Percentiles rank a stretch among this genome's conserved stretches.
Conservation (phyloP, 2,329 filamentous ascomycete genomes). For the Teratosphaeria zuluensis region DNA sequence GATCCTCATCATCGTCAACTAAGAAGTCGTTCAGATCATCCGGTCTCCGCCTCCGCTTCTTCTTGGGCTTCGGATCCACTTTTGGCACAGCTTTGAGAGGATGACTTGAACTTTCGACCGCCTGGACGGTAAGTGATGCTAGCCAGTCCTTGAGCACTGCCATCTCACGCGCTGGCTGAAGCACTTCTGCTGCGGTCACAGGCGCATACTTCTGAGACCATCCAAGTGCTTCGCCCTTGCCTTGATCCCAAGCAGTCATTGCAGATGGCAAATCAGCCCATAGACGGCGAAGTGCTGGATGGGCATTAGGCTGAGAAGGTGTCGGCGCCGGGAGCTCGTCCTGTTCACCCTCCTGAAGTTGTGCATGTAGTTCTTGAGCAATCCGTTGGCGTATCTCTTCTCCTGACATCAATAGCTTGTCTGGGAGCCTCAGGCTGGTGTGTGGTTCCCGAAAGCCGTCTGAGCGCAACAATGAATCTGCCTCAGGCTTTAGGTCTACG, state of each 20-base stretch:
- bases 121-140: constrained; percentile 60
- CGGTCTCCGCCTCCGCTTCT: constrained; percentile 48
- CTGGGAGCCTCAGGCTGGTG: constrained; percentile 17
- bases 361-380: constrained; percentile 18
- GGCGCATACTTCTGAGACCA: constrained; percentile 89
- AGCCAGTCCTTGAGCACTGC: constrained; percentile 72
- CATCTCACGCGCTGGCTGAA: constrained; percentile 65
- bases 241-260: constrained; percentile 72
- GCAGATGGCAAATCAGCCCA: constrained; percentile 50
- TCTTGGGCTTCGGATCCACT: constrained; percentile 38
- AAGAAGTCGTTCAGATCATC: constrained; percentile 74
- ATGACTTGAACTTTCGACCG: constrained; percentile 56
- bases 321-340: constrained; percentile 9
- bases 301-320: constrained; percentile 21
- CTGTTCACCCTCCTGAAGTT: constrained; percentile 1
- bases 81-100: constrained; percentile 8
- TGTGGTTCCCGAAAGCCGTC: constrained; percentile 27
- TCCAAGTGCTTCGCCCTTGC: constrained; percentile 58
- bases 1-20: constrained; percentile 67
- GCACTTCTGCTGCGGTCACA: constrained; percentile 54
- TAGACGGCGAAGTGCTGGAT: constrained; percentile 52
- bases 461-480: constrained; percentile 9
- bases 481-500: constrained; percentile 12
- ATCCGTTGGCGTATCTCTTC: constrained; percentile 30
- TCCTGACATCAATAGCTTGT: constrained; percentile 24